phyloP scores from a whole-genome alignment of 495 filamentous ascomycete species.

The Penicillium atrosanguineum region DNA sequence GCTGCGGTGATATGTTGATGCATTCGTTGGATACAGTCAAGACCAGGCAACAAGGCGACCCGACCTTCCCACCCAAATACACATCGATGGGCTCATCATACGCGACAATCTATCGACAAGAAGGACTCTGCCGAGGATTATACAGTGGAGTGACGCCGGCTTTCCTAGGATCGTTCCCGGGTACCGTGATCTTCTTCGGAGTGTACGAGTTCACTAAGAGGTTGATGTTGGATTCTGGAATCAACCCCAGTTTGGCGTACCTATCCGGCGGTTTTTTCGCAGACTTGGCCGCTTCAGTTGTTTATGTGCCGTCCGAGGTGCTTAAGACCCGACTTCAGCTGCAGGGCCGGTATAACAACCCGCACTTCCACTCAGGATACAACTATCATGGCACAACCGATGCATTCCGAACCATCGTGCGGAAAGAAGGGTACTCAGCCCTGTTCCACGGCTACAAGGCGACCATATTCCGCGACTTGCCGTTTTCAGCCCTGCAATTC shows the following conservation, averaged over 20 bases:
- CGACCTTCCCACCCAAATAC: constrained; percentile 86
- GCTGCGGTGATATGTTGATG: constrained; percentile 95
- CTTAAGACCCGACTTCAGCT: constrained; percentile 93
- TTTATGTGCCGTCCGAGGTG: constrained; percentile 96
- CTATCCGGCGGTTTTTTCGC: constrained; percentile 84
- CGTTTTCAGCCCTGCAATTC: constrained; percentile 94
- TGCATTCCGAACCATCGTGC: constrained; percentile 79
- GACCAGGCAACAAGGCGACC: constrained; percentile 97
- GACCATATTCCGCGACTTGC: constrained; percentile 90
- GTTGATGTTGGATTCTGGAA: constrained; percentile 75
- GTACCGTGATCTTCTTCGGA: constrained; percentile 93
- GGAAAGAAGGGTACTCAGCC: constrained; percentile 75
- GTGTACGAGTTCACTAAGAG: constrained; percentile 95
- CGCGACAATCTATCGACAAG: constrained; percentile 86
- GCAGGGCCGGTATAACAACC: constrained; percentile 93
- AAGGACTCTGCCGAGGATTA: constrained; percentile 83
- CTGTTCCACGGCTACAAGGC: constrained; percentile 93
- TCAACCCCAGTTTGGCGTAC: constrained; percentile 78
- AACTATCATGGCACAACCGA: constrained; percentile 83
- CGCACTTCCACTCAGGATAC: constrained; percentile 86
- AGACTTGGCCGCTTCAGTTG: constrained; percentile 84
- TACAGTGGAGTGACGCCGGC: constrained; percentile 91
- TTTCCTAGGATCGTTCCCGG: constrained; percentile 87
- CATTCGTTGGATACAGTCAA: constrained; percentile 98
- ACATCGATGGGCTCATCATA: constrained; percentile 85